Evolutionary conservation across 164 flowering plant genomes (phyloP), one percentile per base, ranked within the genome.

Genomic region (Warburgia ugandensis): DNA sequence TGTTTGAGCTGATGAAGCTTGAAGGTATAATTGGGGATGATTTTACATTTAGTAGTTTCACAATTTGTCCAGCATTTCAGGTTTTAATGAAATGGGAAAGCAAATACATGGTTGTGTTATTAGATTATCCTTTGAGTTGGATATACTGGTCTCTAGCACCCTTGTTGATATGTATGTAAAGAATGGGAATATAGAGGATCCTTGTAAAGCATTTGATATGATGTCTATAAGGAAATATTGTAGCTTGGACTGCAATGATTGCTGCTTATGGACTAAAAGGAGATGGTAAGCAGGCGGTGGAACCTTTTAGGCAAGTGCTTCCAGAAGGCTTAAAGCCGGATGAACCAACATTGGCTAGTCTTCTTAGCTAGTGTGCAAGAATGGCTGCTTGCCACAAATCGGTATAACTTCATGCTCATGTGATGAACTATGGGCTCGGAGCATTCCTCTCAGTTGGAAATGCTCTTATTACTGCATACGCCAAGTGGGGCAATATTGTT

Each of bases 241-340:
- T 78, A 19, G 69, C 89, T 5, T 87, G 92, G 92, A 84, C 66
- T 43, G 71, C 85, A 7, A 68, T 82, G 71, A 59, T 78, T 28
- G 90, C 77, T 45, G 92, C 79, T 14, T 78, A 73, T 70, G 87
- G 85, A 42, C 66, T 32, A 9, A 13, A 65, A 43, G 80, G 85
- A 42, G 59, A 81, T 61, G 85, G 72, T 21, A 65, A 63, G 56
- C 77, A 75, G 45, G 82, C 82, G 45, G 49, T 75, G 59, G 51
- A 57, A 52, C 76, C 80, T 63, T 58, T 81, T 9, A 50, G 27
- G 11, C 33, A 59, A 52, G 82, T 80, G 94, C 29, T 73, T 28
- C 51, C 23, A 23, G 69, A 64, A 55, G 58, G 61, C 36, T 37
- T 77, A 19, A 25, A 14, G 3, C 82, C 85, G 0, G 84, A 84